A percentile compares a stretch with the other conserved stretches of the same genome.
These are phyloP conservation scores for Raffaelea arxii DNA, from an alignment of 2,329 filamentous ascomycete genomes.

Conservation along the genomic window DNA sequence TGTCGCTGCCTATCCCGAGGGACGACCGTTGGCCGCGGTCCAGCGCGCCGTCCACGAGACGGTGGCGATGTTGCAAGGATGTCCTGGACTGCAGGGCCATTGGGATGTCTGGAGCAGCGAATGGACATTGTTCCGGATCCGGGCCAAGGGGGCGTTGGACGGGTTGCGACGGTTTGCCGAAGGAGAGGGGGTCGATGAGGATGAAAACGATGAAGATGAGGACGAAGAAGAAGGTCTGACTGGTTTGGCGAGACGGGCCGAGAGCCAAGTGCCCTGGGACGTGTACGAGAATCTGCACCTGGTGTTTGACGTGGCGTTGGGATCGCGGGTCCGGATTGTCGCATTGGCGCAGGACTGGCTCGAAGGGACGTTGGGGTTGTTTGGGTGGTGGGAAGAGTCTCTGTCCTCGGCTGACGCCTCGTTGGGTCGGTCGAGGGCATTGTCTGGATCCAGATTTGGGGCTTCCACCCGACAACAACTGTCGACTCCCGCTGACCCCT, in stretches of 20 bases:
- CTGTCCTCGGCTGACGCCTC: slow-evolving; percentile 1
- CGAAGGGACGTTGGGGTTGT: slow-evolving; percentile 73
- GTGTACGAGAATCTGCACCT: slow-evolving; percentile 78
- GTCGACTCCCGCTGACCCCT: no score
- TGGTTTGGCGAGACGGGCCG: slow-evolving; percentile 64
- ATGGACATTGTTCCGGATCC: slow-evolving; percentile 76
- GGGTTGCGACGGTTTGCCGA: slow-evolving; percentile 72
- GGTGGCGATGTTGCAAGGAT: slow-evolving; percentile 59
- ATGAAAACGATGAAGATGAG: slow-evolving; percentile 1
- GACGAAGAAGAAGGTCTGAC: slow-evolving; percentile 23
- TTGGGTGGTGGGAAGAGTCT: slow-evolving; percentile 82
- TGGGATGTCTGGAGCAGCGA: slow-evolving; percentile 78
- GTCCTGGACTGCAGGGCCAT: slow-evolving; percentile 58
- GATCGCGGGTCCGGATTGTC: slow-evolving; percentile 65
- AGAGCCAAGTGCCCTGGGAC: slow-evolving; percentile 80
- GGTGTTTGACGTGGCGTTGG: slow-evolving; percentile 72
- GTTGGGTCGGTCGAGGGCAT: no score
- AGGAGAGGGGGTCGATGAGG: slow-evolving; percentile 42
- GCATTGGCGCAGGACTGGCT: slow-evolving; percentile 81
- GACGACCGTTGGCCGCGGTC: slow-evolving; percentile 68
- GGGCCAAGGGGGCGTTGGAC: slow-evolving; percentile 57
- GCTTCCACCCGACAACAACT: no score
- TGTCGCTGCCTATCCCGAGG: slow-evolving; percentile 59
- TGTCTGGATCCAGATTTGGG: no score
- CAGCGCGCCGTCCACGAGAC: slow-evolving; percentile 61